Evolutionary conservation across 176 grass and related monocot species (phyloP), one percentile per base, ranked within the genome.

Genomic region (Ensete glaucum): DNA sequence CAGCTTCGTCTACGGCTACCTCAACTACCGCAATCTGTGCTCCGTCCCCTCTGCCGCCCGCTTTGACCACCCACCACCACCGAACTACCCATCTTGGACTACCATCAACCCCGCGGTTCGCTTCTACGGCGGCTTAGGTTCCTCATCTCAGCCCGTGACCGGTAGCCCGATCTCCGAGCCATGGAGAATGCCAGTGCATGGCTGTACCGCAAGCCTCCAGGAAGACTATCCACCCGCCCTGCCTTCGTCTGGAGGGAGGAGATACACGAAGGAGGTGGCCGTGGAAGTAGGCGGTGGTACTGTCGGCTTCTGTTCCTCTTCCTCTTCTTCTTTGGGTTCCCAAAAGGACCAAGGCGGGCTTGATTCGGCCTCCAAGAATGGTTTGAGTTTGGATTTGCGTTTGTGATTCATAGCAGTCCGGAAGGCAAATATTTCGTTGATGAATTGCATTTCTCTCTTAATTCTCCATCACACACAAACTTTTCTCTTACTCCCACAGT

Each of bases 331-430:
- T 43, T 68, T 34, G 23, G 65, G 26, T 29, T 68, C 65, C 25
- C 64, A 49, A 14, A 64, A 53, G 22, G 64, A 78, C 15, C 49
- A 26, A 9, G 19, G 73, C 16, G 71, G 51, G 11, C 80, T 84
- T 50, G 82, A 83, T 27, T 78, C 29, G 71, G 83, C 80, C 21
- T 67, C 54, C 10, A 81, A 84, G 69, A 88, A 88, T 17, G 80
- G 85, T 73, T 81, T 96, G 77, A 96, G 86, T 85, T 91, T 96
- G 77, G 88, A 96, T 89, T 86, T 96, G 81, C 85, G 81, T 71
- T 86, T 96, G 82, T 96, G 88, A 43, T 60, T n/a, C 57, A n/a
- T 60, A 60, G 56, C 24, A 73, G 64, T 84, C 83, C 34, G 73
- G 64, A 71, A 77, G 11, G 27, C 8, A 27, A 29, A 16, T 7